Conservation (phyloP, 768 basidiomycete species). For the Fomitopsis serialis region DNA sequence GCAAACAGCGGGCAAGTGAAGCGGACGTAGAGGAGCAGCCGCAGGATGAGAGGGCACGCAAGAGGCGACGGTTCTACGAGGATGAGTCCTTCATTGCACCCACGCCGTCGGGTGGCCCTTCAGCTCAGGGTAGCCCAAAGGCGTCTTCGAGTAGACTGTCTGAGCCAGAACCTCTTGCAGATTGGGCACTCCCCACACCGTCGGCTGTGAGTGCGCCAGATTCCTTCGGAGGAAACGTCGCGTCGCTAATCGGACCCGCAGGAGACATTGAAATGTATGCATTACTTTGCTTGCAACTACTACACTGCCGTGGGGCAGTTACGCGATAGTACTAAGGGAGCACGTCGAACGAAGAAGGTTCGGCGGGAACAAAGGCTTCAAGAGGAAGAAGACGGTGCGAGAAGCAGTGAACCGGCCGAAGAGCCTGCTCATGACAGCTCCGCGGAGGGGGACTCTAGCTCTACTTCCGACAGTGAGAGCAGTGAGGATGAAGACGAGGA, state of each 20-base stretch:
- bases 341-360: conserved; percentile 37
- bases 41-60: conserved; percentile 27
- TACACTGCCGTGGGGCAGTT: conserved; percentile 61
- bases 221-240: background rate
- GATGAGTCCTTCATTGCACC: conserved; percentile 53
- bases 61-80: conserved; percentile 39
- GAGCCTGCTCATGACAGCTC: conserved; percentile 7
- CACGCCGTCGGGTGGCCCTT: conserved; percentile 5
- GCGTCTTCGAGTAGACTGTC: background rate
- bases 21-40: conserved; percentile 8
- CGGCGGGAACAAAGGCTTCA: conserved; percentile 16
- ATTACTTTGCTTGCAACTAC: conserved; percentile 47
- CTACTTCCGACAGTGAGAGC: conserved; percentile 11
- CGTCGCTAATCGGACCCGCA: conserved; percentile 15
- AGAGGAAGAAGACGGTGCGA: background rate
- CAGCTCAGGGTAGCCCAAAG: background rate
- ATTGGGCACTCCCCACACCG: conserved; percentile 26
- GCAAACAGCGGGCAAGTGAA: conserved; percentile 15
- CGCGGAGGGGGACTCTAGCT: conserved; percentile 12
- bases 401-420: background rate
- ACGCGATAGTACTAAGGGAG: conserved; percentile 42
- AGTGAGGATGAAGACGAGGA: conserved; percentile 7
- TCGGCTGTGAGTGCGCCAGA: conserved; percentile 42
- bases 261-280: conserved; percentile 49
- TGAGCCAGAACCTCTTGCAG: background rate